phyloP scores from a whole-genome alignment of 495 filamentous ascomycete genomes.

The Massariosphaeria phaeospora region DNA sequence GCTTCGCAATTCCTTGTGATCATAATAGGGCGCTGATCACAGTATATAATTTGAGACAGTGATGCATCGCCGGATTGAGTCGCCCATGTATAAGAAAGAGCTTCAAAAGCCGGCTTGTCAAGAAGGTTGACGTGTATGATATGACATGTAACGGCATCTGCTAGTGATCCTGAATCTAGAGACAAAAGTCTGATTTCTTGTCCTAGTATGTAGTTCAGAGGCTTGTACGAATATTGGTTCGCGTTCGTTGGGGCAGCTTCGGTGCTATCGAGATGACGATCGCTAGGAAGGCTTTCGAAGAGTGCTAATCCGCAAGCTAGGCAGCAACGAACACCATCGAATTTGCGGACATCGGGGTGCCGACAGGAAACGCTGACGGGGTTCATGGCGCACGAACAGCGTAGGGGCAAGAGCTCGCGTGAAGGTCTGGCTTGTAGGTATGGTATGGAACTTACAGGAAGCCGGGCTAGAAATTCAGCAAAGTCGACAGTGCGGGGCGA shows the following conservation, averaged over 20 bases:
- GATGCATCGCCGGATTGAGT: background rate
- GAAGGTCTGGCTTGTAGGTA: too few relatives aligned
- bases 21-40: background rate
- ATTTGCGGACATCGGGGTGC: background rate
- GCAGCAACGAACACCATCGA: background rate
- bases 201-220: slow-evolving; percentile 6
- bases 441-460: too few relatives aligned
- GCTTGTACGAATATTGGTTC: background rate
- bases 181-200: slow-evolving; percentile 13
- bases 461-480: too few relatives aligned
- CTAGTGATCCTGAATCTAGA: background rate
- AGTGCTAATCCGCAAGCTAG: background rate
- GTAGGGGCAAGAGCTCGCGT: too few relatives aligned
- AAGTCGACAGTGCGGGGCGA: too few relatives aligned
- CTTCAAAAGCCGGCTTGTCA: slow-evolving; percentile 6
- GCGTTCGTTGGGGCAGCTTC: background rate
- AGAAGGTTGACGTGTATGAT: slow-evolving; percentile 6
- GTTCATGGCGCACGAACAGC: too few relatives aligned
- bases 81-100: slow-evolving; percentile 17
- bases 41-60: background rate
- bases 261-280: background rate
- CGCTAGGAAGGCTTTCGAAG: background rate
- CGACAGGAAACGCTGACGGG: too few relatives aligned
- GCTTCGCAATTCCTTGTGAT: slow-evolving; percentile 13
- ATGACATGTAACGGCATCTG: background rate